phyloP scores from a whole-genome alignment of 1,284 basidiomycete genomes.

The Cryptococcus deneoformans region DNA sequence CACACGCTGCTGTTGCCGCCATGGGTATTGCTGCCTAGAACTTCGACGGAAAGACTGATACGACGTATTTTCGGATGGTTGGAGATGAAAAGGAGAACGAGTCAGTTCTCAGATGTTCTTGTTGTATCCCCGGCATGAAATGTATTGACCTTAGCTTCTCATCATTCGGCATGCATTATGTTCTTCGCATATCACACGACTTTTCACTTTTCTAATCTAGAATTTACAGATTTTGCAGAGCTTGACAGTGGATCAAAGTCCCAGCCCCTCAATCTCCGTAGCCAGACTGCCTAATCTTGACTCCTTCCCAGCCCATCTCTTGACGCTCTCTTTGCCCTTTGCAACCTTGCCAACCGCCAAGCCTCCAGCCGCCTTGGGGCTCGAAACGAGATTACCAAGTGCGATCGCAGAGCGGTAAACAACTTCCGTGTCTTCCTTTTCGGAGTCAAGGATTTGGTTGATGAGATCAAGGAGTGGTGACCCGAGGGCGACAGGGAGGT shows the following conservation, averaged over 20 bases:
- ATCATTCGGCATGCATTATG: neutral
- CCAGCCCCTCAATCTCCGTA: conserved; percentile 32
- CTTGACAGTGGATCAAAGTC: neutral
- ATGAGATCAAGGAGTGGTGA: conserved; percentile 16
- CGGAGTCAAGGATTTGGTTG: conserved; percentile 61
- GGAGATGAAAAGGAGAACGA: no score
- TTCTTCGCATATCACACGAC: neutral
- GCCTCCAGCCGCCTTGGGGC: conserved; percentile 36
- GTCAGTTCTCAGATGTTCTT: neutral
- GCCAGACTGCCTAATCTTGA: conserved; percentile 46
- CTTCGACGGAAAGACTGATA: no score
- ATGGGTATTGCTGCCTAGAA: conserved; percentile 22
- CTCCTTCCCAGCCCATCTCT: conserved; percentile 38
- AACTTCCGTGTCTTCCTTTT: conserved; percentile 74
- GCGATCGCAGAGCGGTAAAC: conserved; percentile 81
- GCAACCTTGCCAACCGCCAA: conserved; percentile 40
- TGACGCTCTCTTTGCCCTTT: conserved; percentile 32
- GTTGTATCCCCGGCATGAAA: conserved; percentile 10
- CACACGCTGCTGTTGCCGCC: conserved; percentile 37
- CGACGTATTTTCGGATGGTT: no score
- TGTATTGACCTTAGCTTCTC: neutral
- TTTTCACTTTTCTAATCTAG: neutral
- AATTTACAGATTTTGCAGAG: neutral
- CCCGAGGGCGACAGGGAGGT: neutral
- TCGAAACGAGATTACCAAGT: conserved; percentile 77